Evolutionary conservation across 257 asterid genomes (phyloP), one percentile per base, ranked within the genome.

Genomic region (Forsythia viridissima): DNA sequence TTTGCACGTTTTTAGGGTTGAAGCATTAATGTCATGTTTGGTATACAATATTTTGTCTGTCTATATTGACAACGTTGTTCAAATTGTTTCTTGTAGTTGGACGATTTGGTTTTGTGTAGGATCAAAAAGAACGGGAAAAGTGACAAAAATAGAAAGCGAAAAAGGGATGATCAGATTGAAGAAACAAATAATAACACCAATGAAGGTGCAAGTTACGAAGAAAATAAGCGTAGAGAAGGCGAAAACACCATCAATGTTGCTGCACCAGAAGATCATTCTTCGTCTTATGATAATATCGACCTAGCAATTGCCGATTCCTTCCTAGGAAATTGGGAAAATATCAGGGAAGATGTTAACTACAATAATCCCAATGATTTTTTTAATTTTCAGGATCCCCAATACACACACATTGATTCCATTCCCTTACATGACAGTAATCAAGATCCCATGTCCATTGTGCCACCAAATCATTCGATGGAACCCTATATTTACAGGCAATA

Each of bases 101-200:
- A 82, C 40, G 82, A 82, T 69, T 79, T 76, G 70, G 77, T 82
- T 44, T 59, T 82, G 24, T 82, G 86, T 9, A 59, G 77, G 57
- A 79, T 82, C 8, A 79, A 42, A 82, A 78, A 61, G 40, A 18
- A 42, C 71, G 48, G 5, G 63, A 30, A 30, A 1, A 30, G 34
- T 30, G 34, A 30, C 34, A 30, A 30, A 30, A 57, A 20, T 36
- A 55, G 10, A n/a, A 55, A 55, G 10, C 65, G 65, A 18, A 55
- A n/a, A 55, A 55, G 65, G 2, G 30, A n/a, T 55, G 65, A 55
- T n/a, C 10, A 18, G 30, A 18, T 55, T 18, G 9, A 55, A n/a
- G 30, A 55, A 55, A 6, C 11, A 55, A 9, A 18, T n/a, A 7
- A n/a, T 18, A n/a, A 55, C 8, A n/a, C 24, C 8, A 10, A 5